Evolutionary conservation across 495 filamentous ascomycete genomes (phyloP).

Genomic region (Hypomontagnella submonticulosa): DNA sequence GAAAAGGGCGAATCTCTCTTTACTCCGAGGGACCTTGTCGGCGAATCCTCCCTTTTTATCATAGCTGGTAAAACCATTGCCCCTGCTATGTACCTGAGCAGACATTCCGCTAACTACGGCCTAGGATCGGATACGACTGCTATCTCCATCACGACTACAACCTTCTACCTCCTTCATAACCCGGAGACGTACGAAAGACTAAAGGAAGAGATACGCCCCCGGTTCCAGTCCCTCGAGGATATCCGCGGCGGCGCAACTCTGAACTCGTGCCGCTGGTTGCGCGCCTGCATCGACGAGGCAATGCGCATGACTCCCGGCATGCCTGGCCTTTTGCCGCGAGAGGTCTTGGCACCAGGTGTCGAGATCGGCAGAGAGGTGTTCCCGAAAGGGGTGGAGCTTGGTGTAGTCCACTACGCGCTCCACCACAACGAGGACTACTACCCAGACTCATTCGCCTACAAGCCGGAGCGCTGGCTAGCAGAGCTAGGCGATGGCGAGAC

Average conservation of each 20-base stretch:
- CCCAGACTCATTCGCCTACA: slow-evolving; percentile 52
- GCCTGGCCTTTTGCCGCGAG: slow-evolving; percentile 64
- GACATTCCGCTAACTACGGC: slow-evolving; percentile 30
- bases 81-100: slow-evolving; percentile 24
- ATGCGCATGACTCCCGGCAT: slow-evolving; percentile 68
- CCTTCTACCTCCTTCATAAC: slow-evolving; percentile 63
- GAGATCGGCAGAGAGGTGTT: slow-evolving; percentile 62
- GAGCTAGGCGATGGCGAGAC: slow-evolving; percentile 11
- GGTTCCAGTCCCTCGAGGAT: slow-evolving; percentile 57
- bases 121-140: slow-evolving; percentile 53
- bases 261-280: slow-evolving; percentile 61
- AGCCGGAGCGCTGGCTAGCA: slow-evolving; percentile 63
- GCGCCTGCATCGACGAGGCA: slow-evolving; percentile 72
- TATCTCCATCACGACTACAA: slow-evolving; percentile 60
- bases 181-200: slow-evolving; percentile 53
- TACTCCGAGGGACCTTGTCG: too few relatives aligned
- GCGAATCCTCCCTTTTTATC: too few relatives aligned
- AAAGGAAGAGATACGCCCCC: slow-evolving; percentile 55
- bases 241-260: slow-evolving; percentile 52
- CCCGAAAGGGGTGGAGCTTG: slow-evolving; percentile 64
- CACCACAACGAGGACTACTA: slow-evolving; percentile 62
- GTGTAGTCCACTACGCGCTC: slow-evolving; percentile 64
- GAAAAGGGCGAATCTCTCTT: too few relatives aligned
- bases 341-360: slow-evolving; percentile 65
- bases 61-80: slow-evolving; percentile 40